phyloP scores from a whole-genome alignment of 257 asterid species.

The Solanum stenotomum region DNA sequence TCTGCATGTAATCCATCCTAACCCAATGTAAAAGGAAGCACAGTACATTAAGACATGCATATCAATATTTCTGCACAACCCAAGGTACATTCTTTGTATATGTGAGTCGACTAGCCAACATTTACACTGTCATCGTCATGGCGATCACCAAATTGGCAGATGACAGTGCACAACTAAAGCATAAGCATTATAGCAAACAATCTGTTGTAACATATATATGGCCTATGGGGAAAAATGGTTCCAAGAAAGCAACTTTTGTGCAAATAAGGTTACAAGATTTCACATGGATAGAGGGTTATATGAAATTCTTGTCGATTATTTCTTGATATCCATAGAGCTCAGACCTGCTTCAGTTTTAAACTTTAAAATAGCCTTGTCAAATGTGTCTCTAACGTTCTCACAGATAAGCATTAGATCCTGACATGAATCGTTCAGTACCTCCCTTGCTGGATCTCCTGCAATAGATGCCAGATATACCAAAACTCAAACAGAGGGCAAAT shows the following conservation, averaged over 20 bases:
- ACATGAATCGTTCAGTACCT: slow-evolving; percentile 69
- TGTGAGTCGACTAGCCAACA: not conserved
- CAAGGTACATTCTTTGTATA: not conserved
- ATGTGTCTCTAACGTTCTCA: slow-evolving; percentile 50
- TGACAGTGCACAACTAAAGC: not conserved
- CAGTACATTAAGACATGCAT: not conserved
- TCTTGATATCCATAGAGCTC: not conserved
- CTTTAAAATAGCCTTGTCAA: slow-evolving; percentile 52
- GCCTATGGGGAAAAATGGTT: not conserved
- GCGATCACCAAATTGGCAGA: not conserved
- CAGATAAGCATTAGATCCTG: slow-evolving; percentile 67
- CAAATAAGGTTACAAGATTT: not conserved
- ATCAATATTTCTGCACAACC: not conserved
- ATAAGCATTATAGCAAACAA: not conserved
- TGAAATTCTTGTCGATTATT: not conserved
- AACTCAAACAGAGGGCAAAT: not conserved
- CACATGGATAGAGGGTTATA: not conserved
- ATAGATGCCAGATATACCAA: not conserved
- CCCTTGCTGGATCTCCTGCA: slow-evolving; percentile 78
- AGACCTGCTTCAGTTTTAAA: slow-evolving; percentile 34
- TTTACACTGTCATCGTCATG: not conserved
- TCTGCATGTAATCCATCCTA: not conserved
- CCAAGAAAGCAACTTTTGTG: not conserved
- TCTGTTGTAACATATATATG: not conserved
- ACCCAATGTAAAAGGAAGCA: not conserved